Conservation (phyloP, 257 asterid genomes). For the Lycium ferocissimum region DNA sequence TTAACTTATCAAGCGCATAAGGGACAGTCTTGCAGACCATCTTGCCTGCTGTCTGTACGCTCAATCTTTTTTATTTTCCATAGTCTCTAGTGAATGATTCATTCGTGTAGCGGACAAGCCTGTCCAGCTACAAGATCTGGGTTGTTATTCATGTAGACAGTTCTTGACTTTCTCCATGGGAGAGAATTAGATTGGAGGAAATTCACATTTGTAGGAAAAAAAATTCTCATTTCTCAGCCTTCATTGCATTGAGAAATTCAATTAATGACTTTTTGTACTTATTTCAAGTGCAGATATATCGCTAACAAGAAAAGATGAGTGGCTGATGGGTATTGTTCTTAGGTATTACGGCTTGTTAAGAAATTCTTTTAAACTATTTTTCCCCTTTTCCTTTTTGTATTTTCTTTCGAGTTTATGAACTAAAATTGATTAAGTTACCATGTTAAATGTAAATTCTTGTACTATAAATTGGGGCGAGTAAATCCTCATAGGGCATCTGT, state of each 20-base stretch:
- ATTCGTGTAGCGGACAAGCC: conserved; percentile 24
- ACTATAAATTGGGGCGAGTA: no score
- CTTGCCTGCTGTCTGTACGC: conserved; percentile 25
- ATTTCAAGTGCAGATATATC: not conserved
- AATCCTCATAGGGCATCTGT: no score
- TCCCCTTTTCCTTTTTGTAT: no score
- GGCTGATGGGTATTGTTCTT: no score
- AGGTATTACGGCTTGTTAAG: no score
- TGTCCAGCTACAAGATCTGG: conserved; percentile 33
- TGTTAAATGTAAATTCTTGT: no score
- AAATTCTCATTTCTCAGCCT: conserved; percentile 26
- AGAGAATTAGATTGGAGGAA: conserved; percentile 25
- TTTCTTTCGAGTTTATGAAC: no score
- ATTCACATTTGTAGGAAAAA: conserved; percentile 29
- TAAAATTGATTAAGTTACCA: no score
- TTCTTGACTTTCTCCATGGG: conserved; percentile 26
- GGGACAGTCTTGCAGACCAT: conserved; percentile 25
- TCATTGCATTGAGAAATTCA: conserved; percentile 22
- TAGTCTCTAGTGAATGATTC: conserved; percentile 32
- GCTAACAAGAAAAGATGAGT: not conserved
- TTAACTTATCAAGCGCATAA: conserved; percentile 33
- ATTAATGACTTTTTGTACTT: not conserved
- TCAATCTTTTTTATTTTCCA: conserved; percentile 13
- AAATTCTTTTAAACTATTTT: no score
- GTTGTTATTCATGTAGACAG: not conserved